Evolutionary conservation across 441 rosid genomes (phyloP).

Genomic region (Rhodomyrtus psidioides): DNA sequence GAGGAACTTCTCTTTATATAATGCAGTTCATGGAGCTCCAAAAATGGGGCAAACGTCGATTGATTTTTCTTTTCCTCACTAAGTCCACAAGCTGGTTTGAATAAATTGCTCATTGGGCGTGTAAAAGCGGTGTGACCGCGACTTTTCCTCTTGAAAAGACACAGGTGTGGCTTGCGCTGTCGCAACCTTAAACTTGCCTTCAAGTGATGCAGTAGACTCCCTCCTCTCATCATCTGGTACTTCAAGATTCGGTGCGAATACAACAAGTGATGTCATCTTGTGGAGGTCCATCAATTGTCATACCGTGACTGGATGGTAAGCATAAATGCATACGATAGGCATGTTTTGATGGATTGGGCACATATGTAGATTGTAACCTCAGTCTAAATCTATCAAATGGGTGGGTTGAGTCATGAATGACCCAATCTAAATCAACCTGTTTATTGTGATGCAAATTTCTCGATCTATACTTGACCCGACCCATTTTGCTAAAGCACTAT

Average conservation of each 20-base stretch:
- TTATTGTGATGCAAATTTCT: too few species aligned
- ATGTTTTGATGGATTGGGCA: background rate
- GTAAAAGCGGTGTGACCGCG: background rate
- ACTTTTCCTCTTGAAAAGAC: background rate
- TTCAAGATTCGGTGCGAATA: background rate
- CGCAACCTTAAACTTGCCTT: background rate
- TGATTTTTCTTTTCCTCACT: background rate
- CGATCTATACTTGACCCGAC: too few species aligned
- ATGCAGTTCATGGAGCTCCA: background rate
- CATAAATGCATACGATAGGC: background rate
- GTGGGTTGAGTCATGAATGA: too few species aligned
- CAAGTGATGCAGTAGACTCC: background rate
- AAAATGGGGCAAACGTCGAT: background rate
- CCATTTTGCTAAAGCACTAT: too few species aligned
- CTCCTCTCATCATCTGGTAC: background rate
- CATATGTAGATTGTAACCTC: rapidly evolving
- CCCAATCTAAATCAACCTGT: too few species aligned
- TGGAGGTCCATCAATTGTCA: background rate
- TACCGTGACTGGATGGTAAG: background rate
- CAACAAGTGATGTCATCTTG: too few species aligned
- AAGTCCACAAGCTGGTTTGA: background rate
- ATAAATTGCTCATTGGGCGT: background rate
- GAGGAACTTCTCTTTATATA: background rate
- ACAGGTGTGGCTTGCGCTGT: background rate
- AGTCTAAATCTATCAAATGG: background rate